phyloP scores from a whole-genome alignment of 2,329 filamentous ascomycete species.

The Sporothrix variecibatus region DNA sequence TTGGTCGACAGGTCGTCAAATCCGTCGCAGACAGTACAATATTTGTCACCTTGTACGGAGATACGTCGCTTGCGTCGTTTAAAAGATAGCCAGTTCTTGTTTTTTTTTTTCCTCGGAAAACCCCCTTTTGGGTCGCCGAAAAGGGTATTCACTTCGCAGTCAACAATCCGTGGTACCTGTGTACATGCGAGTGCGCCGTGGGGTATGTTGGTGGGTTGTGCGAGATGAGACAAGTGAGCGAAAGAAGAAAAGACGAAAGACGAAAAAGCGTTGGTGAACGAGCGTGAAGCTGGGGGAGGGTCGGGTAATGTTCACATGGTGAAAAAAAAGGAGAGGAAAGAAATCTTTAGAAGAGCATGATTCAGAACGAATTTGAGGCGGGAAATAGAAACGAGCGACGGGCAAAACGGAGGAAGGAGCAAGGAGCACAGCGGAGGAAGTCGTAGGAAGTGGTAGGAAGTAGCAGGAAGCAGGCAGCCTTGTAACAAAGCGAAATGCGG shows the following conservation, averaged over 20 bases:
- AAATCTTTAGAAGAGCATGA: neutral
- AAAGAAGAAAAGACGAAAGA: neutral
- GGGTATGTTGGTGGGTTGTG: neutral
- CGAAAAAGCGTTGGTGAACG: neutral
- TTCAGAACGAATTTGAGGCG: neutral
- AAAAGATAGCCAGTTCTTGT: neutral
- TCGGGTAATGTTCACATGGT: neutral
- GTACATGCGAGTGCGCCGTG: neutral
- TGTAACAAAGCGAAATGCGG: neutral
- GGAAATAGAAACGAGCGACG: constrained; percentile 3
- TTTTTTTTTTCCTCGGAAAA: neutral
- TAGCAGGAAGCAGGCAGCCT: constrained; percentile 3
- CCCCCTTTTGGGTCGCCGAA: constrained; percentile 6
- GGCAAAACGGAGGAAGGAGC: neutral
- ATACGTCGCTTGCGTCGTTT: neutral
- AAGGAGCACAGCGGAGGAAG: neutral
- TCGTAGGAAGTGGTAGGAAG: neutral
- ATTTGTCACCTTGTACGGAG: neutral
- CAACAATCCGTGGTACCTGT: neutral
- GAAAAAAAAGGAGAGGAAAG: neutral
- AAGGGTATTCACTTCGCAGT: neutral
- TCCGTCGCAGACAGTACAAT: neutral
- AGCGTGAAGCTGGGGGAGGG: neutral
- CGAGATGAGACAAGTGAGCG: neutral
- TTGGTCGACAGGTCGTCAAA: neutral